Base-by-base conservation (phyloP, 768 basidiomycete species). In the Agrocybe praecox region DNA sequence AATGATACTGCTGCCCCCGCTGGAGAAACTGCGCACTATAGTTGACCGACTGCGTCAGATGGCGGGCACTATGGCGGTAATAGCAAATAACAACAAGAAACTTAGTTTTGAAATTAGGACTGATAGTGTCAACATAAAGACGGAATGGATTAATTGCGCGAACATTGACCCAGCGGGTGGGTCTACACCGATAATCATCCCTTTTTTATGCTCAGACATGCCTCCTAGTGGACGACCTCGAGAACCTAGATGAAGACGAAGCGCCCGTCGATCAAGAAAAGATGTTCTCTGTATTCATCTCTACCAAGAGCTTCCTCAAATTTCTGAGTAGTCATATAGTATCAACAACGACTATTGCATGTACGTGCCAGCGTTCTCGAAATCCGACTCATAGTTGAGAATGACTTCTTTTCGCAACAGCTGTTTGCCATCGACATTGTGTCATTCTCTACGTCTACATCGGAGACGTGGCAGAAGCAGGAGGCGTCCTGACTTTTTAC, bases 361-460 rank as follows among this genome's bases (percentile, higher is more conserved):
- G 93, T 92, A 62, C 45, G 90, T 76, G 15, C 1, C 14, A 11
- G 45, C 17, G 26, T 12, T 43, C 42, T 18, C 18, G 21, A 46
- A 26, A 22, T 46, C 6, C 48, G 32, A 10, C 19, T 50, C 42
- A 24, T 21, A 6, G 36, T 49, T 11, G 49, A n/a, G 29, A 15
- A n/a, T n/a, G n/a, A 46, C 42, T 40, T 46, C 42, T 2, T n/a
- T 34, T 23, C 34, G 51, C 15, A 29, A 0, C 65, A 95, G 92
- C 89, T 65, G 80, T 95, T 49, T 95, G 93, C 66, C 85, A 87
- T 61, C 80, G 85, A 56, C 89, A 94, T 60, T 94, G 92, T 66
- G 79, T 91, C 56, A 94, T 95, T 62, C 80, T 94, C 49, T 95
- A 94, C 60, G 92, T 94, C 52, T 95, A 94, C 66, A 88, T 94